These are phyloP conservation scores for Mediolabrus comicus DNA, from an alignment of 108 stramenopile species.

Conservation along the genomic window DNA sequence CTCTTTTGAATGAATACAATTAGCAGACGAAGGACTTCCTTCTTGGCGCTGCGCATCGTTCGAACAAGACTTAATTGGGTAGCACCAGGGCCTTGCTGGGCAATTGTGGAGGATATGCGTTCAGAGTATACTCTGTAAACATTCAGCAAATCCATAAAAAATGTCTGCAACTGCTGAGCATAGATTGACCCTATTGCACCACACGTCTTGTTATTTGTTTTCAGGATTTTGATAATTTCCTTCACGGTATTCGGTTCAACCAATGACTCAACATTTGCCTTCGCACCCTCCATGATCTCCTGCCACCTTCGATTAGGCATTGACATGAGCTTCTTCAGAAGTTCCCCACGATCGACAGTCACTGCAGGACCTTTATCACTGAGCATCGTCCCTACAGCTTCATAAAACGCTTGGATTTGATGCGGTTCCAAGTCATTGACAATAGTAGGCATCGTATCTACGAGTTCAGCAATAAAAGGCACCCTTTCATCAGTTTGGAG, in stretches of 20 bases:
- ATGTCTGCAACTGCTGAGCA: conserved; percentile 89
- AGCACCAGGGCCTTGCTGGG: conserved; percentile 86
- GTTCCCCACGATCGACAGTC: conserved; percentile 77
- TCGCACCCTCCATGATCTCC: conserved; percentile 87
- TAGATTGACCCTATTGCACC: conserved; percentile 90
- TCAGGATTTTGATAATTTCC: conserved; percentile 95
- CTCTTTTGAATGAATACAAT: conserved; percentile 92
- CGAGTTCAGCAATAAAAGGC: conserved; percentile 93
- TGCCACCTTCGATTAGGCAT: conserved; percentile 91
- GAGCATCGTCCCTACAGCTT: conserved; percentile 95
- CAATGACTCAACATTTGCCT: conserved; percentile 74
- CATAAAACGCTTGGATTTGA: conserved; percentile 99
- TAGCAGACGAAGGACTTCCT: conserved; percentile 92
- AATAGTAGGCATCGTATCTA: conserved; percentile 86
- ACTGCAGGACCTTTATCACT: conserved; percentile 88
- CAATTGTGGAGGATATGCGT: conserved; percentile 89
- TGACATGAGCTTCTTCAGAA: conserved; percentile 91
- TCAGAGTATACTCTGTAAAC: conserved; percentile 97
- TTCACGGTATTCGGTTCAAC: conserved; percentile 87
- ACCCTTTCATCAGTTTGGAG: conserved; percentile 86
- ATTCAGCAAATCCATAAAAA: conserved; percentile 98
- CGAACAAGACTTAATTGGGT: conserved; percentile 87
- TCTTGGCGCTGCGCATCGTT: conserved; percentile 96
- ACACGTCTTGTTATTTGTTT: conserved; percentile 93
- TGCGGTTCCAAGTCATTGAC: conserved; percentile 97